These are phyloP conservation scores for Pugionium cornutum DNA, from an alignment of 345 rosid genomes.

Conservation along the genomic window DNA sequence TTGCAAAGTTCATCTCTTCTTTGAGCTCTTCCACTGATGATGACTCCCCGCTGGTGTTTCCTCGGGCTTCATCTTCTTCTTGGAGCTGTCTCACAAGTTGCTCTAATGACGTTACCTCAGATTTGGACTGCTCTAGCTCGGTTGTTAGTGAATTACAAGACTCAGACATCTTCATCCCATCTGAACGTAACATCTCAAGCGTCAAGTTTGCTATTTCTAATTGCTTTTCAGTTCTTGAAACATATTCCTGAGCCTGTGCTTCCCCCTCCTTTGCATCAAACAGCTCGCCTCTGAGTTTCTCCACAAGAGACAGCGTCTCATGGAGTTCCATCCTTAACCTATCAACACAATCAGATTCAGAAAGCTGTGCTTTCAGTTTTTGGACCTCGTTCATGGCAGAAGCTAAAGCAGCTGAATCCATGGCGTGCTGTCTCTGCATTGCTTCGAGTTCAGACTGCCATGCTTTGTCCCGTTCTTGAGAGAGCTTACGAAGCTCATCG, in stretches of 20 bases:
- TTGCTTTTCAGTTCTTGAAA: slow-evolving; percentile 54
- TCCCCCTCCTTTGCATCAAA: slow-evolving; percentile 66
- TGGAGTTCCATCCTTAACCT: slow-evolving; percentile 63
- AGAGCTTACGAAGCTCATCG: slow-evolving; percentile 71
- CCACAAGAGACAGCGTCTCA: slow-evolving; percentile 64
- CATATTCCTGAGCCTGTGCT: slow-evolving; percentile 62
- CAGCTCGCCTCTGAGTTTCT: slow-evolving; percentile 60
- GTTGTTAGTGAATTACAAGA: slow-evolving; percentile 48
- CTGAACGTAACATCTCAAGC: slow-evolving; percentile 57
- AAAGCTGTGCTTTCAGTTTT: slow-evolving; percentile 75
- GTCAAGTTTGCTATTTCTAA: slow-evolving; percentile 60
- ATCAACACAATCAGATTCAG: slow-evolving; percentile 64
- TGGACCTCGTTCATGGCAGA: slow-evolving; percentile 85
- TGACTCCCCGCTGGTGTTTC: slow-evolving; percentile 17
- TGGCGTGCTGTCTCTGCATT: slow-evolving; percentile 67
- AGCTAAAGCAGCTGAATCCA: slow-evolving; percentile 74
- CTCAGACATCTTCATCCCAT: slow-evolving; percentile 57
- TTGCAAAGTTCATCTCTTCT: slow-evolving; percentile 51
- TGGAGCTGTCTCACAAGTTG: slow-evolving; percentile 57
- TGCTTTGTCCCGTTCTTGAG: slow-evolving; percentile 79
- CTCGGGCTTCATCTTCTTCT: slow-evolving; percentile 43
- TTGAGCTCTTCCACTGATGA: slow-evolving; percentile 45
- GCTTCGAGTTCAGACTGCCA: slow-evolving; percentile 98
- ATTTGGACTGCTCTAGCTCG: slow-evolving; percentile 67
- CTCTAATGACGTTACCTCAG: slow-evolving; percentile 60